phyloP scores from a whole-genome alignment of 805 yeast species.

The Jamesozyma gamospora region DNA sequence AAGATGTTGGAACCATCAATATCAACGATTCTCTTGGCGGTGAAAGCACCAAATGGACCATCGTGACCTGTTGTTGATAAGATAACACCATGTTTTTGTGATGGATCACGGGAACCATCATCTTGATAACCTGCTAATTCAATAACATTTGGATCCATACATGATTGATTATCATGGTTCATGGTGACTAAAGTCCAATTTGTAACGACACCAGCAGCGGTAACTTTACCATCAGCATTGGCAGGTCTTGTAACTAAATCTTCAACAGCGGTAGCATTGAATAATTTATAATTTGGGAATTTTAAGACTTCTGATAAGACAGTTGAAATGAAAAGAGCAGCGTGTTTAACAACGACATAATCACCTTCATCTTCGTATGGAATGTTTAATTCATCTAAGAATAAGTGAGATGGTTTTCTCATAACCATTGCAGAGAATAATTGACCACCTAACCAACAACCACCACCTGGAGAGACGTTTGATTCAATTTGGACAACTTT shows the following conservation, averaged over 20 bases:
- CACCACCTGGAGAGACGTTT: slow-evolving; percentile 71
- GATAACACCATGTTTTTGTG: slow-evolving; percentile 37
- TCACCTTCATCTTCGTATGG: slow-evolving; percentile 73
- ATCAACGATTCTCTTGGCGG: slow-evolving; percentile 56
- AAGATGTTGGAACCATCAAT: slow-evolving; percentile 39
- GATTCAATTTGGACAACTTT: slow-evolving; percentile 68
- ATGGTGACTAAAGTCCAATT: slow-evolving; percentile 73
- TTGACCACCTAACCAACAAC: slow-evolving; percentile 72
- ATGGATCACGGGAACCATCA: slow-evolving; percentile 29
- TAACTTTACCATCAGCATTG: slow-evolving; percentile 43
- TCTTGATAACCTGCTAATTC: slow-evolving; percentile 35
- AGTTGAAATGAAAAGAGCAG: slow-evolving; percentile 67
- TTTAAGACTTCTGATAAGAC: slow-evolving; percentile 56
- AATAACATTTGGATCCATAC: slow-evolving; percentile 78
- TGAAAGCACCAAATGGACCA: slow-evolving; percentile 76
- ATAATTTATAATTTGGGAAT: slow-evolving; percentile 65
- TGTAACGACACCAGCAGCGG: slow-evolving; percentile 72
- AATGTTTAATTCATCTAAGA: slow-evolving; percentile 52
- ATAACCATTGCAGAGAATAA: slow-evolving; percentile 68
- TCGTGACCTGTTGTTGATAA: slow-evolving; percentile 73
- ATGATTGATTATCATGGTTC: slow-evolving; percentile 67
- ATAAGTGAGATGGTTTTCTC: slow-evolving; percentile 69
- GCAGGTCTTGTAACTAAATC: slow-evolving; percentile 66
- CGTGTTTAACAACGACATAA: slow-evolving; percentile 71
- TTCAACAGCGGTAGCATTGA: slow-evolving; percentile 74